Evolutionary conservation across 495 filamentous ascomycete genomes (phyloP).

Genomic region (Penicillium canariense): DNA sequence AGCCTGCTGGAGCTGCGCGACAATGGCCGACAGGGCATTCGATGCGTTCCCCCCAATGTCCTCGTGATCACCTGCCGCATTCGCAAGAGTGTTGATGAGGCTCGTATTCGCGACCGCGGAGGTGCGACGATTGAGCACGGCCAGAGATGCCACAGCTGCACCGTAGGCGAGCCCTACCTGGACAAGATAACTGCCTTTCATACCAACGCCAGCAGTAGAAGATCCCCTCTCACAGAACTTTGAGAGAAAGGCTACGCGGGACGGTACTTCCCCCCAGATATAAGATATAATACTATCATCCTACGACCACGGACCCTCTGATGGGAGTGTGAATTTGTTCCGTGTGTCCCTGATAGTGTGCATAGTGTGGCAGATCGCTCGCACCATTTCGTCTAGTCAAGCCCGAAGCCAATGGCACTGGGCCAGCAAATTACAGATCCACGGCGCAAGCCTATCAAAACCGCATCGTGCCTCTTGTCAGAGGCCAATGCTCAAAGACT

Average conservation of each 20-base stretch:
- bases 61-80: constrained; percentile 4
- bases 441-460: neutral
- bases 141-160: neutral
- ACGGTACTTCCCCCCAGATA: neutral
- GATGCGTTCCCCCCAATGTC: neutral
- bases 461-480: neutral
- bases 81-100: neutral
- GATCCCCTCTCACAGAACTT: too few relatives aligned
- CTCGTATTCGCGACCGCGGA: neutral
- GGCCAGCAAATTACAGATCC: neutral
- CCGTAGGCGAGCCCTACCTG: neutral
- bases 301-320: neutral
- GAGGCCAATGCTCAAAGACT: neutral
- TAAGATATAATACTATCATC: neutral
- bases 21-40: neutral
- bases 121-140: neutral
- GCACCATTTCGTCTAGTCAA: neutral
- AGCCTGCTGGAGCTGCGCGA: constrained; percentile 5
- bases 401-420: neutral
- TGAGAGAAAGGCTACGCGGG: too few relatives aligned
- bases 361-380: neutral
- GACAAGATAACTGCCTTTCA: neutral
- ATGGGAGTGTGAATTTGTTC: neutral
- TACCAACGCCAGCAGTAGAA: too few relatives aligned
- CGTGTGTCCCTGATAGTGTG: neutral